Conservation (phyloP, 1,284 basidiomycete species). For the Irpex rosettiformis region DNA sequence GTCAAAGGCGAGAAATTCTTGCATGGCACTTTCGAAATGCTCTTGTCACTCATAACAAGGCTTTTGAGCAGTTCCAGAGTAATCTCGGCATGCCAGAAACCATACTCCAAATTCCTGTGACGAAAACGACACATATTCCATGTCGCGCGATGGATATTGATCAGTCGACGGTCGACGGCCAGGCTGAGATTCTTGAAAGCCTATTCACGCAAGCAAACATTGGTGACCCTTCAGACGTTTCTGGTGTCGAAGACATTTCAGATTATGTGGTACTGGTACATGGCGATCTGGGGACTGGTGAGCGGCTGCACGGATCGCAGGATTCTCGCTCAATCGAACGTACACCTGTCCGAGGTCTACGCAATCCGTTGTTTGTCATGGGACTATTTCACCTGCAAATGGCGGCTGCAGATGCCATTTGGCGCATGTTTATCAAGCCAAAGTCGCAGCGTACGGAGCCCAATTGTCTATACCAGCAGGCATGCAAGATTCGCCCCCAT, state of each 20-base stretch:
- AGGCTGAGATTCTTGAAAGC: constrained; percentile 2
- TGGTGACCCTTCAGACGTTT: not conserved
- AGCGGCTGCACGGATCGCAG: constrained; percentile 21
- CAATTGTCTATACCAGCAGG: constrained; percentile 13
- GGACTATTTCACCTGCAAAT: constrained; percentile 39
- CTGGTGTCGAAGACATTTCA: not conserved
- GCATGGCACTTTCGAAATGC: constrained; percentile 12
- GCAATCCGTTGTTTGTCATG: constrained; percentile 28
- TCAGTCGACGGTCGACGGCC: constrained; percentile 8
- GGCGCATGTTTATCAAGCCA: constrained; percentile 25
- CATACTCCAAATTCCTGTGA: constrained; percentile 14
- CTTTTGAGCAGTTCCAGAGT: constrained; percentile 4
- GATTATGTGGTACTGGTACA: constrained; percentile 8
- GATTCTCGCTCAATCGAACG: constrained; percentile 23
- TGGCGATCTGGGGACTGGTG: constrained; percentile 19
- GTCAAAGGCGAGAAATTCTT: not conserved
- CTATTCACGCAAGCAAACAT: constrained; percentile 5
- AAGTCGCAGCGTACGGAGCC: constrained; percentile 7
- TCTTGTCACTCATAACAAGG: constrained; percentile 11
- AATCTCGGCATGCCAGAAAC: constrained; percentile 19
- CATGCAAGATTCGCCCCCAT: constrained; percentile 17
- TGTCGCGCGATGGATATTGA: constrained; percentile 9
- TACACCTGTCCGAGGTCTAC: constrained; percentile 23
- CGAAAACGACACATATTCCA: not conserved
- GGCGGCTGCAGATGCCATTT: constrained; percentile 35